Evolutionary conservation across 169 alveolate species (phyloP), one percentile per base, ranked within the genome.

Genomic region (Eimeria praecox): DNA sequence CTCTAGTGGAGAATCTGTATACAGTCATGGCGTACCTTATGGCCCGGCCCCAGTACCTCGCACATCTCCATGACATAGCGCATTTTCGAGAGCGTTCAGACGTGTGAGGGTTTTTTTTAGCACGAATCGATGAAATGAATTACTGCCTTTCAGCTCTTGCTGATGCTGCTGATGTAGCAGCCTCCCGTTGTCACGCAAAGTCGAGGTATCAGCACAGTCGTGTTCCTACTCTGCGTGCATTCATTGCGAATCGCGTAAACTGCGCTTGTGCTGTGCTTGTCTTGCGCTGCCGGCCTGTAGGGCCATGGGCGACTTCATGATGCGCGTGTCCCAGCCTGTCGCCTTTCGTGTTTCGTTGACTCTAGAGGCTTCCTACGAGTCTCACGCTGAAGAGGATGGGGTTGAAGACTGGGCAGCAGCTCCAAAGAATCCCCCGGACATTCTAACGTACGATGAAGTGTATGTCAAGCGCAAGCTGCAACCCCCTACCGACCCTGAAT

Each of bases 241-340:
- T n/a, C n/a, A n/a, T n/a, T n/a, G n/a, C n/a, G n/a, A n/a, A n/a
- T n/a, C n/a, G n/a, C n/a, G n/a, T n/a, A n/a, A n/a, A n/a, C n/a
- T n/a, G n/a, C n/a, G n/a, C n/a, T n/a, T n/a, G n/a, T n/a, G n/a
- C n/a, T n/a, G n/a, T n/a, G n/a, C n/a, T n/a, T n/a, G n/a, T 49
- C 56, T 49, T 49, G 56, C 56, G 56, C 22, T 59, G 20, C 69
- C 69, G 69, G 46, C 71, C 24, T 83, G 91, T 75, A 83, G 91
- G 18, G 91, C 91, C 91, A 83, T 83, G 91, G 73, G 46, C n/a
- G 91, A 52, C 73, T 83, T 83, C 71, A n/a, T 83, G 91, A 46
- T 83, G 73, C 91, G 91, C 49, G 91, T 52, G 73, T 83, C 91
- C 24, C 91, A 83, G 75, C 52, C 91, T n/a, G 73, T 83, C 30